Evolutionary conservation across 2,329 filamentous ascomycete species (phyloP), one percentile per base, ranked within the genome.

Genomic region (Colletotrichum paranaense): DNA sequence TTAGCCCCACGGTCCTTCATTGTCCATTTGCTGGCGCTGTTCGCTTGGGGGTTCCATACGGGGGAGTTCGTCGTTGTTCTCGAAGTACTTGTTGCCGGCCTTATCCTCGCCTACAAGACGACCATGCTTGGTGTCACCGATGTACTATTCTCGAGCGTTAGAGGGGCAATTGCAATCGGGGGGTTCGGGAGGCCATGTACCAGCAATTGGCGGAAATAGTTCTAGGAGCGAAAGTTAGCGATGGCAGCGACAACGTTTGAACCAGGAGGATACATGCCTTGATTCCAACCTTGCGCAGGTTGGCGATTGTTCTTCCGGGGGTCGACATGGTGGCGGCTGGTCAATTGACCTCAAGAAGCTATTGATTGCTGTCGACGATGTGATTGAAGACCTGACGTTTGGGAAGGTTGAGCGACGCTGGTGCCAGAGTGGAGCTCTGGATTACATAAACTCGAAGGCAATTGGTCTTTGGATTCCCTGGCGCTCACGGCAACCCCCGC

Each of bases 51-150:
- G n/a, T 28, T 38, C 77, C 93, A 82, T 88, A 97, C 94, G 88
- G 72, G 97, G 97, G 73, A 99, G 89, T 84, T 99, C 97, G 82
- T 98, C 95, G 80, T 91, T 85, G 88, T 99, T 98, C 89, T 99
- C 97, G 83, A 91, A 99, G 89, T 90, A 99, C 87, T 98, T 98
- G 91, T 99, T 99, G 84, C 97, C 97, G 82, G 92, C 97, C 84
- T 92, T 91, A 87, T 99, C 97, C 80, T 87, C 90, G 79, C 93
- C 97, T 77, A 99, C 91, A 77, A 97, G 88, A 56, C 90, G 92
- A 80, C 97, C 97, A 81, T 93, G 92, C 88, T 99, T 99, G 85
- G 97, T 99, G 86, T 99, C 97, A 87, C 96, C 89, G 76, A 91
- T 90, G 78, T 90, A 89, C 88, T 91, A 78, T 83, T 75, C 64